A percentile compares a stretch with the other conserved stretches of the same genome.
These are phyloP conservation scores for Fusarium guadeloupense DNA, from an alignment of 2,329 filamentous ascomycete species.

Conservation along the genomic window DNA sequence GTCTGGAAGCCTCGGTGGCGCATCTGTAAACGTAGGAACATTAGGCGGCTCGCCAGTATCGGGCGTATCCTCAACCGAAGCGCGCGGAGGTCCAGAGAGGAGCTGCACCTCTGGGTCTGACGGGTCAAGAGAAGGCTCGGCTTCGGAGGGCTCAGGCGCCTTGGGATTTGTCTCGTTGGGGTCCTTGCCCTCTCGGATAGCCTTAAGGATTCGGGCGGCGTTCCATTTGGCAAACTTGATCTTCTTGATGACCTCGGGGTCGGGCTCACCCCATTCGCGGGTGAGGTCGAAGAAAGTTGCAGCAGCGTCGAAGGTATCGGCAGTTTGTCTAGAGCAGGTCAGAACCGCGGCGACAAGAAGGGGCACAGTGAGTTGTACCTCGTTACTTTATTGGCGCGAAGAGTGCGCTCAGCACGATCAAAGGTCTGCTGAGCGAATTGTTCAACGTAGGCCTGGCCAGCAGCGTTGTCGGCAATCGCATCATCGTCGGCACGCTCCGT, in stretches of 20 bases:
- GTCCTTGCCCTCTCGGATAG: constrained; percentile 88
- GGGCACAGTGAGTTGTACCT: constrained; percentile 59
- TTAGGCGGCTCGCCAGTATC: constrained; percentile 52
- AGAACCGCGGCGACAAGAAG: not conserved
- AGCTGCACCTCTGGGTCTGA: constrained; percentile 72
- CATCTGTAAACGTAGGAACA: constrained; percentile 42
- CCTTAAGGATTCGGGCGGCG: constrained; percentile 87
- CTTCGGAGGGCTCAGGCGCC: constrained; percentile 57
- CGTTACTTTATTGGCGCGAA: constrained; percentile 84
- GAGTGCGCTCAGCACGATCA: constrained; percentile 80
- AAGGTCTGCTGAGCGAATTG: constrained; percentile 93
- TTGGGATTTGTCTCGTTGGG: constrained; percentile 91
- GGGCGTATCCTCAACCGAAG: constrained; percentile 63
- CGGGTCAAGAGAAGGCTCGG: constrained; percentile 62
- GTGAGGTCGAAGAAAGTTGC: constrained; percentile 91
- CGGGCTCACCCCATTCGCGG: constrained; percentile 81
- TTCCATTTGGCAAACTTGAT: constrained; percentile 98
- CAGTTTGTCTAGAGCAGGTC: constrained; percentile 75
- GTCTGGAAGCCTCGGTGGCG: constrained; percentile 41
- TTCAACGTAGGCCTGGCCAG: constrained; percentile 91
- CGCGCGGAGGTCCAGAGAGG: constrained; percentile 52
- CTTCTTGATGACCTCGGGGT: constrained; percentile 81
- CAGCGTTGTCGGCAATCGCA: constrained; percentile 83
- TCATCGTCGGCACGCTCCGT: constrained; percentile 78
- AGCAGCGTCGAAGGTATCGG: constrained; percentile 91